Conservation (phyloP, 345 rosid genomes). For the Eucalyptus leucophloia region DNA sequence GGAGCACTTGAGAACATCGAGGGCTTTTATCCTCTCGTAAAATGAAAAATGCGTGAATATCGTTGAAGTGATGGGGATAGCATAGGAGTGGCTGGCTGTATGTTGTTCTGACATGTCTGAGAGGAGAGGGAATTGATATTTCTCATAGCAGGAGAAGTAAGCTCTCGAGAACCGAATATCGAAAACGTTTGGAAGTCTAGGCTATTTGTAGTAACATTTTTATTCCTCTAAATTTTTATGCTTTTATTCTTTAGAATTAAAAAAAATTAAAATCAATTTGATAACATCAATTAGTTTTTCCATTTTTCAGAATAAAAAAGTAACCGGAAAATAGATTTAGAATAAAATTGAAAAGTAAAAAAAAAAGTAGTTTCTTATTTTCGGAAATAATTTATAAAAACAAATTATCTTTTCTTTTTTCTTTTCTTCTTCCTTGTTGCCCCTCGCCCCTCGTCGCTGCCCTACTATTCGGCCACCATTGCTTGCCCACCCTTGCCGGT, state of each 20-base stretch:
- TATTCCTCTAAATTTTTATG: too few relatives aligned
- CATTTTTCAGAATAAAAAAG: too few relatives aligned
- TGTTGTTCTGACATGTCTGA: not conserved
- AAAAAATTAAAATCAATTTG: too few relatives aligned
- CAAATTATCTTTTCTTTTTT: too few relatives aligned
- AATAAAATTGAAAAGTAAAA: accelerated
- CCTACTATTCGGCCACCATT: accelerated
- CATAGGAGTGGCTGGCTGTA: too few relatives aligned
- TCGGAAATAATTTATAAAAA: accelerated
- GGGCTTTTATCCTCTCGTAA: not conserved
- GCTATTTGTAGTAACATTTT: too few relatives aligned
- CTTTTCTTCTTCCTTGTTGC: too few relatives aligned
- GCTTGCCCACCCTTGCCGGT: accelerated
- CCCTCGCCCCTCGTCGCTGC: accelerated
- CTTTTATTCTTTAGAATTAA: too few relatives aligned
- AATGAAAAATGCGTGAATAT: not conserved
- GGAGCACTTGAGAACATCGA: not conserved
- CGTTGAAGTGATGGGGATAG: not conserved
- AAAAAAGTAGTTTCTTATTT: accelerated
- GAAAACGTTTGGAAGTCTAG: not conserved
- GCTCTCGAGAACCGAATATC: not conserved
- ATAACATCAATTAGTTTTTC: too few relatives aligned
- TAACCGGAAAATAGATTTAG: accelerated
- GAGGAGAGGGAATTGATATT: not conserved
- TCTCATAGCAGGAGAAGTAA: not conserved